Conservation (phyloP, 371 early-diverging fungal species). For the Rhizopus delemar region DNA sequence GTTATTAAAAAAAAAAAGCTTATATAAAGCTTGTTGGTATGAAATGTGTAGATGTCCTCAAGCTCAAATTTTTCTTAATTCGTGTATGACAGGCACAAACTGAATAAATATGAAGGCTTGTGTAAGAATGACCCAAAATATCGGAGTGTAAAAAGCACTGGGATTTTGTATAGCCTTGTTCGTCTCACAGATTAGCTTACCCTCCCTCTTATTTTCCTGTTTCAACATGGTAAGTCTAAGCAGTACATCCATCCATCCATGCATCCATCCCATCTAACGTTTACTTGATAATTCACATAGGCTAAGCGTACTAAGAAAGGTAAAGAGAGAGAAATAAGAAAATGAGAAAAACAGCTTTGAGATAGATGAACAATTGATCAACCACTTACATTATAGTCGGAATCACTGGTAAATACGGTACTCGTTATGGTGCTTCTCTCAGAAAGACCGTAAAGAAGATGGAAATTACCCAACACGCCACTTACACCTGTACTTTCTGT, state of each 20-base stretch:
- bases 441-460: conserved; percentile 99
- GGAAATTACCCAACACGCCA: conserved; percentile 99
- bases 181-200: not conserved
- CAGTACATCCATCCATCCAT: not conserved
- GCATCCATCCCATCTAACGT: not conserved
- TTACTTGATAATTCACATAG: conserved; percentile 40
- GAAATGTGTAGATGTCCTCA: no score
- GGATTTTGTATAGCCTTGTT: no score
- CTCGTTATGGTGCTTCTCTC: conserved; percentile 99
- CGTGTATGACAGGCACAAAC: no score
- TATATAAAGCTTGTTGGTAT: no score
- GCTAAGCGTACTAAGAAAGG: conserved; percentile 98
- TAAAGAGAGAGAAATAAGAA: not conserved
- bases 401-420: conserved; percentile 99
- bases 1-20: no score
- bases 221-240: not conserved
- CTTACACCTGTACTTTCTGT: conserved; percentile 99
- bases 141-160: no score
- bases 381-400: conserved; percentile 68
- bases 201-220: conserved; percentile 1
- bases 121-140: no score
- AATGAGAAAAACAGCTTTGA: not conserved
- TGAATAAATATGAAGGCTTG: no score
- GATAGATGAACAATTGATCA: not conserved
- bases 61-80: no score